Percentiles rank a stretch among this genome's conserved stretches.
phyloP scores from a whole-genome alignment of 108 stramenopile genomes.

The Cyclotella choctawhatcheeana region DNA sequence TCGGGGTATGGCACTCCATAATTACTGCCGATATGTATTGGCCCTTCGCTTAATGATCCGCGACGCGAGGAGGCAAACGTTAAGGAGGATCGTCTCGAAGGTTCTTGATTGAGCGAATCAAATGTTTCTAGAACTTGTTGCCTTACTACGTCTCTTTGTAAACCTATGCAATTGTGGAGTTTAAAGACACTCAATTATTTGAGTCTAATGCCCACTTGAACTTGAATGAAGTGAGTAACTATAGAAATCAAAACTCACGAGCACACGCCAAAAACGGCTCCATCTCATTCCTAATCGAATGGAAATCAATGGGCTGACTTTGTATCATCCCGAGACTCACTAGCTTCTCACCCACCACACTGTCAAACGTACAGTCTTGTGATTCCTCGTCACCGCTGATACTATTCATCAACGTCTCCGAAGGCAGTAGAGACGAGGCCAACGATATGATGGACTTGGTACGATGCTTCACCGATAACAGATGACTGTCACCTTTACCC shows the following conservation, averaged over 20 bases:
- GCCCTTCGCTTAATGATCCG: not conserved
- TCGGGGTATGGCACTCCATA: conserved; percentile 72
- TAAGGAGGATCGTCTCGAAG: too few relatives aligned
- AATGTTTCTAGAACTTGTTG: conserved; percentile 34
- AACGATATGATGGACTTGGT: conserved; percentile 44
- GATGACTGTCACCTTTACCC: conserved; percentile 4
- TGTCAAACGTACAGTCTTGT: conserved; percentile 26
- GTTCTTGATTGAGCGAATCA: conserved; percentile 24
- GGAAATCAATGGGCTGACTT: conserved; percentile 34
- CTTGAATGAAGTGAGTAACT: too few relatives aligned
- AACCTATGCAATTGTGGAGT: conserved; percentile 9
- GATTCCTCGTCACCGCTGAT: conserved; percentile 24
- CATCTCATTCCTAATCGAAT: conserved; percentile 40
- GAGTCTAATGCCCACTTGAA: too few relatives aligned
- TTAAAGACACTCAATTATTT: too few relatives aligned
- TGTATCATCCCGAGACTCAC: conserved; percentile 4
- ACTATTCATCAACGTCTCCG: conserved; percentile 32
- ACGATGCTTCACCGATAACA: conserved; percentile 44
- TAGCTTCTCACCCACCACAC: conserved; percentile 29
- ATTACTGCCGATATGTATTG: conserved; percentile 60
- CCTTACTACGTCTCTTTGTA: conserved; percentile 44
- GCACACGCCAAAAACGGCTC: conserved; percentile 50
- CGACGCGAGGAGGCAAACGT: conserved; percentile 13
- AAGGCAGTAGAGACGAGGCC: conserved; percentile 34
- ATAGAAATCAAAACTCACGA: conserved; percentile 43